Base-by-base conservation (phyloP, 192 early-diverging fungal species). In the Paraglomus occultum region DNA sequence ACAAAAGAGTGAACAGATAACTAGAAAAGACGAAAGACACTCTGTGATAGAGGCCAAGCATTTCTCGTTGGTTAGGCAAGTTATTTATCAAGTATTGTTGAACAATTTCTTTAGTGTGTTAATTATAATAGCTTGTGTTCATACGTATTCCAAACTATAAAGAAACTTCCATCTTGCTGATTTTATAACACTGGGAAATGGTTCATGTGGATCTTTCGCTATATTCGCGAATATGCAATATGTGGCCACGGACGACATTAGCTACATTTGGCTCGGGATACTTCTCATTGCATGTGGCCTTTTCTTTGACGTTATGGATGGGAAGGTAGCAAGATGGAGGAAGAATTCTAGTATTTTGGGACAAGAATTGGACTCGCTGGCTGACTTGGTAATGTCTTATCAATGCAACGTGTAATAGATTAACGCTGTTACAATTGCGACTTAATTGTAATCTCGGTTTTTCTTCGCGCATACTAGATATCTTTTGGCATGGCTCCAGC, bases 341-440 rank as follows among this genome's bases (percentile, higher is more conserved):
- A 80, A 87, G 9, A 83, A 86, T 15, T 81, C 83, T 47, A 90
- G 88, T 6, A 77, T 91, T 40, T 79, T 96, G 15, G 94, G 94
- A 22, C 92, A 95, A 64, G 94, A 96, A 76, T 77, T 96, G 15
- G 94, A 96, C 74, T 91, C 89, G 23, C 80, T 96, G 63, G 90
- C 94, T 10, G 94, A 96, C 79, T 82, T 94, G 70, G 87, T 93
- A 77, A 76, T 76, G 63, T 2, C 45, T 43, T 50, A 42, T 44
- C 38, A 38, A n/a, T 6, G n/a, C n/a, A n/a, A 65, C 15, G 5
- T 15, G 39, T n/a, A 2, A 52, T 5, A 63, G 15, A 49, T 0
- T 43, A 6, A 15, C 6, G 15, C 17, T 4, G 10, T 5, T 46
- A 8, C 42, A 50, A 6, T 69, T 64, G 55, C 57, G 8, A 31